Percentiles rank a stretch among this genome's conserved stretches.
Conservation (phyloP, 2,329 filamentous ascomycete species). For the Calonectria henricotiae region DNA sequence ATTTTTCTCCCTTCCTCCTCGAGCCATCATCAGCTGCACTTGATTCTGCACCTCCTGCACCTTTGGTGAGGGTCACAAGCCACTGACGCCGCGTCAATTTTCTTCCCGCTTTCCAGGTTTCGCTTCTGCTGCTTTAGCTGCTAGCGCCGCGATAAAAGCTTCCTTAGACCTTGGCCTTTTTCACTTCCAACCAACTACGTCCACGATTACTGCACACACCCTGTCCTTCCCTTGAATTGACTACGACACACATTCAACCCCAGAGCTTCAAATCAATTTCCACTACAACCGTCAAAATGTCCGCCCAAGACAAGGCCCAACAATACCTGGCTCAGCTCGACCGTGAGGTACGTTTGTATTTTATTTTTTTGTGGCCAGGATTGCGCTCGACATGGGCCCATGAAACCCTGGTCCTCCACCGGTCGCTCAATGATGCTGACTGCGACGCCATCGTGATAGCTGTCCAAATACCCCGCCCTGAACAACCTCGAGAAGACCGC, state of each 20-base stretch:
- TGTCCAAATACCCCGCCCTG: slow-evolving; percentile 87
- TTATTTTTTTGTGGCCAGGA: slow-evolving; percentile 14
- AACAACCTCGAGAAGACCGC: slow-evolving; percentile 91
- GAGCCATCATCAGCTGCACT: slow-evolving; percentile 48
- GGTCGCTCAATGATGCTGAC: slow-evolving; percentile 46
- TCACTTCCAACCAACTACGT: slow-evolving; percentile 43
- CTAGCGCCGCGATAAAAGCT: slow-evolving; percentile 53
- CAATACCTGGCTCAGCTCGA: slow-evolving; percentile 86
- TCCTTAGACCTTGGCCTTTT: slow-evolving; percentile 46
- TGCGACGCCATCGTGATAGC: slow-evolving; percentile 66
- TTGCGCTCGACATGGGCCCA: slow-evolving; percentile 39
- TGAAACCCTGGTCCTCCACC: slow-evolving; percentile 7
- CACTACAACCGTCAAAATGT: slow-evolving; percentile 66
- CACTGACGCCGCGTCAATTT: slow-evolving; percentile 54
- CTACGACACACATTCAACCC: slow-evolving; percentile 39
- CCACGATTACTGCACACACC: slow-evolving; percentile 47
- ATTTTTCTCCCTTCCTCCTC: slow-evolving; percentile 28
- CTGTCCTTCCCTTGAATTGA: slow-evolving; percentile 30
- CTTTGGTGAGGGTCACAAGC: slow-evolving; percentile 50
- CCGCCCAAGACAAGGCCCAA: slow-evolving; percentile 83
- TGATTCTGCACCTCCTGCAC: slow-evolving; percentile 32
- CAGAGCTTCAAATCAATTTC: slow-evolving; percentile 40
- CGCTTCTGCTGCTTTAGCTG: slow-evolving; percentile 42
- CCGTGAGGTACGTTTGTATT: slow-evolving; percentile 77
- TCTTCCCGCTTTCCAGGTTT: slow-evolving; percentile 51